Base-by-base conservation (phyloP, 257 asterid species). In the Fraxinus quadrangulata region DNA sequence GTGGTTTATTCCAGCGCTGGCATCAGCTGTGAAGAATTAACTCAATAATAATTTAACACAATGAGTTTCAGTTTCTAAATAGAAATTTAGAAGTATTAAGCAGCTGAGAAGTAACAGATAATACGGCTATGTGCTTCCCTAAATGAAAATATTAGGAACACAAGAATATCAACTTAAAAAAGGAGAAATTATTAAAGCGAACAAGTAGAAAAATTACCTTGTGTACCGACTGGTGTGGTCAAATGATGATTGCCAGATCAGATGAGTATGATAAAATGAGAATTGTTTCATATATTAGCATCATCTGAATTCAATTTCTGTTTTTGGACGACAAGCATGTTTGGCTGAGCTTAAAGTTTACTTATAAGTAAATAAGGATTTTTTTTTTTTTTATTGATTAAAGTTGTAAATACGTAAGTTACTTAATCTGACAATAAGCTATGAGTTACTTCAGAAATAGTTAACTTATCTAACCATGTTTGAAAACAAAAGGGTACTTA, bases 181-280 rank as follows among this genome's bases (percentile, higher is more conserved):
- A 31, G 31, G 45, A 65, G 63, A 78, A 56, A 67, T 69, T 28
- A 63, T 6, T 13, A 16, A 66, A 54, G 49, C 42, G 31, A 45
- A 40, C 26, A 36, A 36, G 39, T 36, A 7, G 3, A 42, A 49
- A 76, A 74, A 81, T 83, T 90, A 94, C 98, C 97, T 84, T 85
- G 92, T 70, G 86, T 75, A 70, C 95, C 89, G 84, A 93, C 97
- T 94, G 97, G 82, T 71, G 78, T 36, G 77, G 85, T 59, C 79
- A 28, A 39, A 37, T 63, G 80, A 79, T 70, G 80, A 82, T 76
- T 68, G 79, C 84, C 87, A 77, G 75, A 87, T 67, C 83, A 80
- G 75, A 87, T 51, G 78, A 65, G 74, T 83, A 81, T 45, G 81
- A 74, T 67, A 83, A 81, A 77, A 84, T 13, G 39, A 77, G 79